These are phyloP conservation scores for Botrytis galanthina DNA, from an alignment of 2,329 filamentous ascomycete genomes.

Conservation along the genomic window DNA sequence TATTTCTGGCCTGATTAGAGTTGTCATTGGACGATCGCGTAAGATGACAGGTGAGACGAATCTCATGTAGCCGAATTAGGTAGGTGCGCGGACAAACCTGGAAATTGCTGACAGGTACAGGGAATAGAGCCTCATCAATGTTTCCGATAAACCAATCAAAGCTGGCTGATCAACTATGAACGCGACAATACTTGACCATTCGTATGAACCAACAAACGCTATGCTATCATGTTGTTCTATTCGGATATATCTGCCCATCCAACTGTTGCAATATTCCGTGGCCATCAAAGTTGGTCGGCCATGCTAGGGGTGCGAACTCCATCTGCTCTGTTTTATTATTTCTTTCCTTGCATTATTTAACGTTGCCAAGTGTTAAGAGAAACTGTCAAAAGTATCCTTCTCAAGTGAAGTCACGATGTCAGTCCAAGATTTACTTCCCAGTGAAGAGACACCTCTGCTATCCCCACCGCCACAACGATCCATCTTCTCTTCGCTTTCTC, in stretches of 20 bases:
- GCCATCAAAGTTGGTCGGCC: not conserved
- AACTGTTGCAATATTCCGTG: not conserved
- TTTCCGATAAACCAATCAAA: not conserved
- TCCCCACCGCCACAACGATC: not conserved
- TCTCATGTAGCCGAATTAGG: not conserved
- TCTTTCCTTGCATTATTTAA: not conserved
- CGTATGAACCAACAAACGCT: no score
- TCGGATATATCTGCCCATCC: not conserved
- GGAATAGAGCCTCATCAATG: not conserved
- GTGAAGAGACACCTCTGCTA: not conserved
- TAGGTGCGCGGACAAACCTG: not conserved
- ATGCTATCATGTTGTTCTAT: not conserved
- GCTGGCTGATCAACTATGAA: not conserved
- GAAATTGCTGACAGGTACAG: not conserved
- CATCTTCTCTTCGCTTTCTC: not conserved
- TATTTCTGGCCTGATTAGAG: not conserved
- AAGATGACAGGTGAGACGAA: not conserved
- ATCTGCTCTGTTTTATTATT: not conserved
- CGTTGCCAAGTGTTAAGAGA: not conserved
- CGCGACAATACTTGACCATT: not conserved
- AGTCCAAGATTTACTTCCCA: not conserved
- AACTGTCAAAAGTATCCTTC: not conserved
- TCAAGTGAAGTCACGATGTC: not conserved
- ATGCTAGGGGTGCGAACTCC: not conserved
- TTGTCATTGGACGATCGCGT: not conserved